Base-by-base conservation (phyloP, 176 grass and related monocot genomes). In the Bonia amplexicaulis region DNA sequence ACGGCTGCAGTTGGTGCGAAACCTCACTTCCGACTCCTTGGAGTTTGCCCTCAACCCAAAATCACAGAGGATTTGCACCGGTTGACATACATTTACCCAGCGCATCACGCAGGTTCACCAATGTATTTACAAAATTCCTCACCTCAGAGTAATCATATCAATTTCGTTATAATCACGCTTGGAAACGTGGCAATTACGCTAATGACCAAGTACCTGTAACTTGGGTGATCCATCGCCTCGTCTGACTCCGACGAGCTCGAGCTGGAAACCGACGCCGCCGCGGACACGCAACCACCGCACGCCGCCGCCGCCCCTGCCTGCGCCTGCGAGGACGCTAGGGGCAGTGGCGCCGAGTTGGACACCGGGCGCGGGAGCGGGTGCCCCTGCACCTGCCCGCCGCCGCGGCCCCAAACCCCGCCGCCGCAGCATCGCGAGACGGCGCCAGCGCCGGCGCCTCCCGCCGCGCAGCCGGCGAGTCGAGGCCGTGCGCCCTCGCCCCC, bases 201-300 rank as follows among this genome's bases (percentile, higher is more conserved):
- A n/a, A 80, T 0, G 51, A 54, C 65, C 31, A 76, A 27, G 40
- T 85, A 94, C 92, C 92, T 90, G 60, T 80, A 87, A 29, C 58
- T 66, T 25, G 40, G 82, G 44, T 45, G 79, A 66, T 93, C 90
- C 37, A 51, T 68, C 11, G 61, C 83, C 46, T 94, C 92, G 39
- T 97, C 95, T 26, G 92, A 93, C 64, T 82, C 92, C 27, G 83
- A 93, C 37, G 95, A 97, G 67, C 82, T 84, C 40, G 76, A 42
- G 70, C 92, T 89, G 7, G 88, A 97, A 13, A 33, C 88, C 13
- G 90, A 90, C 10, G 84, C 78, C 16, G 85, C 80, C 37, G 37
- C 84, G 2, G 84, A 89, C 51, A 54, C 58, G 67, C 85, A 73
- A n/a, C 26, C 46, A 47, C 57, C 52, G 65, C 59, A 45, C 13